Evolutionary conservation across 371 early-diverging fungal species (phyloP).

Genomic region (Lichtheimia ramosa): DNA sequence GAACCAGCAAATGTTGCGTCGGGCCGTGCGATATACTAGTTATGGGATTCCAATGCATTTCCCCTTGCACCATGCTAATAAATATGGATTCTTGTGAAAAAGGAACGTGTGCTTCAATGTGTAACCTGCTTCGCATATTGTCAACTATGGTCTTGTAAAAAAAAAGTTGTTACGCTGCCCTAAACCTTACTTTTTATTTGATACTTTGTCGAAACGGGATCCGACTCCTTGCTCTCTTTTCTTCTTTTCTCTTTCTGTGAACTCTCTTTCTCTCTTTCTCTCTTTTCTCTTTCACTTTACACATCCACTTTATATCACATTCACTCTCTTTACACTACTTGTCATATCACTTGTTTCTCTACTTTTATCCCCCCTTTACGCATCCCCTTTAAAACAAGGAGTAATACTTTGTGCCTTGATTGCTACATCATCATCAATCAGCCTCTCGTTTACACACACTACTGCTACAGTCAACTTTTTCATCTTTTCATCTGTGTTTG

Average conservation of each 20-base stretch:
- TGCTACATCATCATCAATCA: no score
- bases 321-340: no score
- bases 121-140: constrained; percentile 6
- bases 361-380: neutral
- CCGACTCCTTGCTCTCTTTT: constrained; percentile 11
- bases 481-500: neutral
- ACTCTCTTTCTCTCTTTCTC: constrained; percentile 1
- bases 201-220: neutral
- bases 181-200: constrained; percentile 9
- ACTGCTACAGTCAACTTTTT: neutral
- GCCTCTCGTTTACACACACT: no score
- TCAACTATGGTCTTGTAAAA: constrained; percentile 8
- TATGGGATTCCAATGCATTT: no score
- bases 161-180: constrained; percentile 14
- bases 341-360: no score
- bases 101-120: neutral
- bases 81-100: no score
- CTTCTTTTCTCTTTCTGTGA: constrained; percentile 1
- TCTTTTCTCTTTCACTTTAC: constrained; percentile 2
- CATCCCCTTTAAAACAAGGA: neutral
- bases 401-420: no score
- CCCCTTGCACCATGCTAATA: no score
- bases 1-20: no score
- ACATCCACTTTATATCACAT: no score
- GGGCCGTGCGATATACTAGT: no score